These are phyloP conservation scores for Mangifera indica DNA, from an alignment of 345 rosid species.

Conservation along the genomic window DNA sequence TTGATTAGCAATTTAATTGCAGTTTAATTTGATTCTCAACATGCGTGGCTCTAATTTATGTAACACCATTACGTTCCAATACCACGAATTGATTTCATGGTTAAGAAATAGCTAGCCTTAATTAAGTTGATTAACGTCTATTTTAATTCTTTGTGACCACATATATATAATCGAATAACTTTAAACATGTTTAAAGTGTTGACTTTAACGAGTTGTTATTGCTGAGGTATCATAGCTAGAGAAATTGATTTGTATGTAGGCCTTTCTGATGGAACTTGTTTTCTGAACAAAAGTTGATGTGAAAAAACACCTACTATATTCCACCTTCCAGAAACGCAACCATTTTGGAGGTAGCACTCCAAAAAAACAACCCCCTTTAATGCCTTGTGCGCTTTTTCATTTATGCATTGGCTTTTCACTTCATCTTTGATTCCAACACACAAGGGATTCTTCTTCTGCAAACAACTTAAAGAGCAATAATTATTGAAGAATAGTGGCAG, in stretches of 20 bases:
- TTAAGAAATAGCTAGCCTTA: background rate
- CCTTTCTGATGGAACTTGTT: background rate
- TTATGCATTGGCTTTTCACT: background rate
- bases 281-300: background rate
- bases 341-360: background rate
- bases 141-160: background rate
- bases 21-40: too few species aligned
- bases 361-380: too few species aligned
- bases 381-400: background rate
- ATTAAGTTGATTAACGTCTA: background rate
- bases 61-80: background rate
- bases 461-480: too few species aligned
- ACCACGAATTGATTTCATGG: background rate
- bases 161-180: background rate
- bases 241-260: background rate
- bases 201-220: background rate
- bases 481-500: too few species aligned
- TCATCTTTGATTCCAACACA: too few species aligned
- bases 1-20: background rate
- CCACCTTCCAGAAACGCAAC: conserved; percentile 1
- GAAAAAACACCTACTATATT: background rate
- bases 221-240: background rate
- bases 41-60: too few species aligned
- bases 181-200: background rate
- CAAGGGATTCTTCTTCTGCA: too few species aligned